phyloP scores from a whole-genome alignment of 1,284 basidiomycete genomes.

The Ceratobasidium sp. region DNA sequence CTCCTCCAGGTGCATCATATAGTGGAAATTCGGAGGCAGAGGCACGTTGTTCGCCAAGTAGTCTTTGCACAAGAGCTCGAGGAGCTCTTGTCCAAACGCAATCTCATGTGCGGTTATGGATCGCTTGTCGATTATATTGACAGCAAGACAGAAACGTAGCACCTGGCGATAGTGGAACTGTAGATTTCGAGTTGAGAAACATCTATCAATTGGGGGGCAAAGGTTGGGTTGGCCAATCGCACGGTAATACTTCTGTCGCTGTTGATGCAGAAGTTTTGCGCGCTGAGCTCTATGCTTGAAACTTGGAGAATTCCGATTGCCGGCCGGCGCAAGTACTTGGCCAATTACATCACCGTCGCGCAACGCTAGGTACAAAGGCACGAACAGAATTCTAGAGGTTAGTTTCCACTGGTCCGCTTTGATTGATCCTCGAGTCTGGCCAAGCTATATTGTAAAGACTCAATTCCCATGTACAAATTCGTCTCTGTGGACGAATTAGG shows the following conservation, averaged over 20 bases:
- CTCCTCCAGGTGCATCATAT: no score
- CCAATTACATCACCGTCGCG: background rate
- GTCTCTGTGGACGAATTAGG: no score
- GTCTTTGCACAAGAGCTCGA: background rate
- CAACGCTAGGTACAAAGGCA: slow-evolving; percentile 4
- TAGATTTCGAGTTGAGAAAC: slow-evolving; percentile 7
- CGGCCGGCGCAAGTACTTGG: background rate
- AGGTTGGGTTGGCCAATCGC: slow-evolving; percentile 8
- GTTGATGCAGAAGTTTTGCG: background rate
- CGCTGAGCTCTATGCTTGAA: background rate
- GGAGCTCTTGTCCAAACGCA: background rate
- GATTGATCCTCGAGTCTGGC: background rate
- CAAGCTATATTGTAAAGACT: slow-evolving; percentile 9
- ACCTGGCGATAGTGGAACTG: slow-evolving; percentile 2
- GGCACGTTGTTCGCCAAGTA: no score
- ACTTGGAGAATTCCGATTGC: background rate
- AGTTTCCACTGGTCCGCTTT: slow-evolving; percentile 31
- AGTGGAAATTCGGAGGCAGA: no score
- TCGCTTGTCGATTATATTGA: background rate
- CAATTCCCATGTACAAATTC: background rate
- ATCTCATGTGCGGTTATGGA: background rate
- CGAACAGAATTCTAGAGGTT: background rate
- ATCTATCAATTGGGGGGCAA: background rate
- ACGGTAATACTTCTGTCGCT: background rate
- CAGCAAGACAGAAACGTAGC: background rate